Evolutionary conservation across 2,329 filamentous ascomycete genomes (phyloP).

Genomic region (Whalleya microplaca): DNA sequence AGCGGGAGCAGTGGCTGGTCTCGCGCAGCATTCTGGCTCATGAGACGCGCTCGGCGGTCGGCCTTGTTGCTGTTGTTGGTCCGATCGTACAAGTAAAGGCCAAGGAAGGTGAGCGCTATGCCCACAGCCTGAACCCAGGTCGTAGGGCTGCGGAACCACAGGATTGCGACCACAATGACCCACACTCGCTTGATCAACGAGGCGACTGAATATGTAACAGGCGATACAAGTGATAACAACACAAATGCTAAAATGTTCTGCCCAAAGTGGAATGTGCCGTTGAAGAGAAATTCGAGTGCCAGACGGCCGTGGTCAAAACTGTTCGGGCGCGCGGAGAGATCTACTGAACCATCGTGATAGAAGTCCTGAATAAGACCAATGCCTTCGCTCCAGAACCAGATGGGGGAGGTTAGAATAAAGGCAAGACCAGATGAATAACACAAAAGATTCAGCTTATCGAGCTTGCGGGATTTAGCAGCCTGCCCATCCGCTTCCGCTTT

Average conservation of each 20-base stretch:
- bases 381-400: conserved; percentile 94
- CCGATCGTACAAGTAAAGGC: conserved; percentile 93
- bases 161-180: conserved; percentile 89
- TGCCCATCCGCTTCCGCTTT: conserved; percentile 77
- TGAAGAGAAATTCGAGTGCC: conserved; percentile 90
- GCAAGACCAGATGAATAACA: conserved; percentile 97
- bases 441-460: conserved; percentile 94
- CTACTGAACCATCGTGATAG: conserved; percentile 77
- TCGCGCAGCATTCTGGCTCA: conserved; percentile 51
- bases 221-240: conserved; percentile 88
- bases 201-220: conserved; percentile 95
- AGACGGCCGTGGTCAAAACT: conserved; percentile 76
- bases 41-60: conserved; percentile 76
- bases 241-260: conserved; percentile 96
- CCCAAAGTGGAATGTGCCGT: conserved; percentile 93
- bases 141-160: conserved; percentile 94
- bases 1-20: conserved; percentile 69
- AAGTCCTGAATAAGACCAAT: conserved; percentile 77
- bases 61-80: conserved; percentile 87
- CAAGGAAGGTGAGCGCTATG: conserved; percentile 86
- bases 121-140: conserved; percentile 82
- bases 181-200: conserved; percentile 97
- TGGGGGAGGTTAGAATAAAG: conserved; percentile 83
- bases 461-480: conserved; percentile 69
- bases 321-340: conserved; percentile 61